A percentile compares a stretch with the other conserved stretches of the same genome.
phyloP scores from a whole-genome alignment of 2,329 filamentous ascomycete genomes.

The Aspergillus felis region DNA sequence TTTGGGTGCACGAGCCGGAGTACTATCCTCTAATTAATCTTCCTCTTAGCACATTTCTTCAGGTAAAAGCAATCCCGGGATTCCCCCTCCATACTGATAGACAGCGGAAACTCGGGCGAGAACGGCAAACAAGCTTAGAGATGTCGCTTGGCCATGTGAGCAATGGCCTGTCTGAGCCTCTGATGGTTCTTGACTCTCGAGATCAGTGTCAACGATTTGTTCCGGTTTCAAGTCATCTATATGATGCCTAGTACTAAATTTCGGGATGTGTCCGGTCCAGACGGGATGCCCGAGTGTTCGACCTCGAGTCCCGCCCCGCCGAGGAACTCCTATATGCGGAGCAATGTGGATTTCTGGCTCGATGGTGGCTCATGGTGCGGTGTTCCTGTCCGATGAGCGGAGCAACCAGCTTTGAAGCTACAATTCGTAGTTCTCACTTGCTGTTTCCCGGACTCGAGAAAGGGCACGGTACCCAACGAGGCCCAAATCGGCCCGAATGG shows the following conservation, averaged over 20 bases:
- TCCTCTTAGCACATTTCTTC: neutral
- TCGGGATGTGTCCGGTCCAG: constrained; percentile 17
- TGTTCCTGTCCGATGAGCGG: neutral
- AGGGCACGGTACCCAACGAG: neutral
- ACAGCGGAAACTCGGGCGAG: neutral
- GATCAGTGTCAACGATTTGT: neutral
- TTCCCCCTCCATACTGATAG: neutral
- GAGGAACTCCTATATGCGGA: neutral
- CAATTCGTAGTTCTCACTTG: neutral
- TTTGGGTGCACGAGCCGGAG: neutral
- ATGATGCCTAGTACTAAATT: neutral
- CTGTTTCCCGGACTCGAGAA: neutral
- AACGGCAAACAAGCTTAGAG: neutral
- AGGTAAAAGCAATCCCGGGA: neutral
- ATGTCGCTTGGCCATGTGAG: neutral
- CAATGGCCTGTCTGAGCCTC: neutral
- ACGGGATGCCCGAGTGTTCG: constrained; percentile 12
- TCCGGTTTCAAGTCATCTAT: neutral
- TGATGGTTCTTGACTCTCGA: neutral
- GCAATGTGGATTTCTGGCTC: neutral
- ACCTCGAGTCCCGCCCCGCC: constrained; percentile 14
- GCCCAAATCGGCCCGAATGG: neutral
- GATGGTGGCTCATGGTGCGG: too few species aligned
- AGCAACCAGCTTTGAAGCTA: neutral
- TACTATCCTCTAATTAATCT: neutral